phyloP scores from a whole-genome alignment of 1,284 basidiomycete species.

The Golubevia pallescens region DNA sequence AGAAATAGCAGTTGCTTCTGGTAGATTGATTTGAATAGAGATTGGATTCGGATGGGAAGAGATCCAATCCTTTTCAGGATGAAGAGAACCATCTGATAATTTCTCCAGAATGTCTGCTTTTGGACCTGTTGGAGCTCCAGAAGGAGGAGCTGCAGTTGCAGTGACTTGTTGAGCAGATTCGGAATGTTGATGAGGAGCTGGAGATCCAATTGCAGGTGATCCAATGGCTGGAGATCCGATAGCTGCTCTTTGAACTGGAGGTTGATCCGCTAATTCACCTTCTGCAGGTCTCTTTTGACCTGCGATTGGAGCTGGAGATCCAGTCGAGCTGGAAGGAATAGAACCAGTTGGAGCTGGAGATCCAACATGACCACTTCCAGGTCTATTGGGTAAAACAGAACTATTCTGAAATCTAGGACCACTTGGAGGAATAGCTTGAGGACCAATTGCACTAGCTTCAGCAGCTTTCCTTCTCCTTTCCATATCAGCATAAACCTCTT shows the following conservation, averaged over 20 bases:
- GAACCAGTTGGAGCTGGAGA: constrained; percentile 2
- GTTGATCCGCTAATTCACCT: constrained; percentile 1
- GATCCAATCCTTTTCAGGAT: constrained; percentile 45
- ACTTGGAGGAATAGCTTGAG: constrained; percentile 1
- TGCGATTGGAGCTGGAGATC: neutral
- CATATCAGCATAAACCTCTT: neutral
- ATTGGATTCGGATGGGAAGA: constrained; percentile 36
- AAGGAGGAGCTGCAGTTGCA: neutral
- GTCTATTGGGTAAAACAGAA: neutral
- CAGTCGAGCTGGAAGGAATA: neutral
- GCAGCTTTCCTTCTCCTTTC: constrained; percentile 6
- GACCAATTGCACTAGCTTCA: constrained; percentile 4
- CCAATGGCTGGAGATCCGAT: neutral
- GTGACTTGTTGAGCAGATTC: neutral
- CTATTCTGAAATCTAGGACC: neutral
- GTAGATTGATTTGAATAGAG: constrained; percentile 28
- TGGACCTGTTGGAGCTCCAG: neutral
- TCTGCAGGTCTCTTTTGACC: neutral
- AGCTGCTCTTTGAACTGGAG: constrained; percentile 4
- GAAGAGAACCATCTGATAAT: constrained; percentile 11
- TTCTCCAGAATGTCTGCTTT: constrained; percentile 1
- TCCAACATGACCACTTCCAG: neutral
- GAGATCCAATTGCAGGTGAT: neutral
- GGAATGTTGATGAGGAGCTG: neutral
- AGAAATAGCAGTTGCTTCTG: constrained; percentile 19